Evolutionary conservation across 441 rosid genomes (phyloP).

Genomic region (Caryocar brasiliense): DNA sequence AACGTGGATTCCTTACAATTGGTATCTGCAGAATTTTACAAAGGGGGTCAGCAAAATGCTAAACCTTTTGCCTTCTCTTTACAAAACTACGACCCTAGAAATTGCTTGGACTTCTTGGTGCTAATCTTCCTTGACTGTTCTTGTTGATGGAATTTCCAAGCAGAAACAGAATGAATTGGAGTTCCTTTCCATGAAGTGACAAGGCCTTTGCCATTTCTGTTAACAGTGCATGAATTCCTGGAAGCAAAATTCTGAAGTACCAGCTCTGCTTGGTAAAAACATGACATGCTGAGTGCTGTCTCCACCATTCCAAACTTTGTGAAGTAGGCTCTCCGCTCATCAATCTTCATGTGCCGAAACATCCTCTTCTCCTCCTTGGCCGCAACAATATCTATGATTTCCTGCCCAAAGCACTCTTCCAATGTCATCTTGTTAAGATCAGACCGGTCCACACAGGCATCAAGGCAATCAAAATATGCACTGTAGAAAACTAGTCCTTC

Average conservation of each 20-base stretch:
- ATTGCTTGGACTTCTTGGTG: not conserved
- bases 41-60: too few relatives aligned
- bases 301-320: conserved; percentile 15
- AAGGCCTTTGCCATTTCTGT: conserved; percentile 20
- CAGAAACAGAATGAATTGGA: conserved; percentile 28
- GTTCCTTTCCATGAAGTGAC: conserved; percentile 30
- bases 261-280: conserved; percentile 23
- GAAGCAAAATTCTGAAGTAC: conserved; percentile 13
- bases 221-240: conserved; percentile 19
- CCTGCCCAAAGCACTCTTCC: conserved; percentile 16
- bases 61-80: too few relatives aligned
- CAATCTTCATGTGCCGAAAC: conserved; percentile 20
- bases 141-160: conserved; percentile 19
- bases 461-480: conserved; percentile 20
- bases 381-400: conserved; percentile 19
- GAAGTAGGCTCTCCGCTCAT: conserved; percentile 24
- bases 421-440: conserved; percentile 9
- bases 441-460: conserved; percentile 7
- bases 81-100: too few relatives aligned
- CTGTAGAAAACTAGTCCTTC: conserved; percentile 12
- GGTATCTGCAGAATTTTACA: too few relatives aligned
- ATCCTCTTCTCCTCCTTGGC: conserved; percentile 20
- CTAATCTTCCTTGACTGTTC: not conserved
- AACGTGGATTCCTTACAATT: too few relatives aligned
- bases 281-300: conserved; percentile 16